A percentile compares a stretch with the other conserved stretches of the same genome.
Evolutionary conservation across 176 grass and related monocot species (phyloP).

Genomic region (Aegilops speltoides): DNA sequence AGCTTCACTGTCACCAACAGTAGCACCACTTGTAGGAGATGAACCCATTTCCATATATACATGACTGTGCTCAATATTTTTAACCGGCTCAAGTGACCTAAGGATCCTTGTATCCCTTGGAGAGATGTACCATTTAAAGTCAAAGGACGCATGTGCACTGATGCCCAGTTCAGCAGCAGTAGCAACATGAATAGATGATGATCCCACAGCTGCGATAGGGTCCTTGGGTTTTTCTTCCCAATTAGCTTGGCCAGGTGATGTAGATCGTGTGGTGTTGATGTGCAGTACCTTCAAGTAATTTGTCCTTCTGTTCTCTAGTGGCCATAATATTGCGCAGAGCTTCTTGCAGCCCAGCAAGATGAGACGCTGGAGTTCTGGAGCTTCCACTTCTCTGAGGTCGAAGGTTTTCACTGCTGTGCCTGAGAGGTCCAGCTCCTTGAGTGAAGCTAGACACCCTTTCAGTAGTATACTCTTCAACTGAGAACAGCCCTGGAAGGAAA

Average conservation of each 20-base stretch:
- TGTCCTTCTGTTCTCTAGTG: fast-evolving
- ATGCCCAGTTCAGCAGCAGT: neutral
- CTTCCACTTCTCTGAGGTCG: neutral
- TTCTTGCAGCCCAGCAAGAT: neutral
- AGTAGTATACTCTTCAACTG: neutral
- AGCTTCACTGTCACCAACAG: neutral
- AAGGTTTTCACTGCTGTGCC: neutral
- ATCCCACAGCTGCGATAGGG: neutral
- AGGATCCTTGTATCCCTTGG: no score
- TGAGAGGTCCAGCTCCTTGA: neutral
- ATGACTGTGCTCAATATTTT: no score
- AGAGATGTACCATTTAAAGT: neutral
- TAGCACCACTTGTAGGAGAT: no score
- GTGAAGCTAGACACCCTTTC: neutral
- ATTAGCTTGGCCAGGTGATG: neutral
- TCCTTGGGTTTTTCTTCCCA: neutral
- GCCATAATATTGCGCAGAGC: conserved; percentile 21
- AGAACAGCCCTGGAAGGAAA: neutral
- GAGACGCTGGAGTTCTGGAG: neutral
- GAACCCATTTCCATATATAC: no score
- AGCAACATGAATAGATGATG: neutral
- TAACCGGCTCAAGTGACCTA: no score
- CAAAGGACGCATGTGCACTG: neutral
- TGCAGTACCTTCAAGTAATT: neutral
- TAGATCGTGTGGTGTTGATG: neutral